Evolutionary conservation across 2,329 filamentous ascomycete species (phyloP).

Genomic region (Myriangium duriaei): DNA sequence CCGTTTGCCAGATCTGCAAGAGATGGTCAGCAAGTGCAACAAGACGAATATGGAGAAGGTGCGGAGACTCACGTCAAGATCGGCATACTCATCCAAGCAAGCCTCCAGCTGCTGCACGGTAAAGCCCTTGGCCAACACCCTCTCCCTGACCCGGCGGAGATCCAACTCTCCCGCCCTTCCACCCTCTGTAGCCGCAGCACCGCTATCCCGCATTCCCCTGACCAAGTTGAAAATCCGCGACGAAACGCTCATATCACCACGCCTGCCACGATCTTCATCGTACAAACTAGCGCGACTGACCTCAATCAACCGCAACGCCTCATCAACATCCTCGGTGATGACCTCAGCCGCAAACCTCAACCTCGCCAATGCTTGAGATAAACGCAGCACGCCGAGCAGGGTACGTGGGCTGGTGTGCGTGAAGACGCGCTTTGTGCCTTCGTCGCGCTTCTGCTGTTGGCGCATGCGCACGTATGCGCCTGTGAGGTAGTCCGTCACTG

Average conservation of each 20-base stretch:
- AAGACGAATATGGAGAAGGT: neutral
- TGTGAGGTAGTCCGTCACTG: slow-evolving; percentile 89
- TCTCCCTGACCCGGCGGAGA: slow-evolving; percentile 76
- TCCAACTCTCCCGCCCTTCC: slow-evolving; percentile 62
- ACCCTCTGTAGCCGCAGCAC: slow-evolving; percentile 65
- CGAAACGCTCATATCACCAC: slow-evolving; percentile 62
- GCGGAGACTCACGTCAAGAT: slow-evolving; percentile 75
- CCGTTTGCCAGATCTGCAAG: slow-evolving; percentile 41
- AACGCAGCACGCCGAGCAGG: slow-evolving; percentile 78
- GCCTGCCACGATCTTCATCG: slow-evolving; percentile 49
- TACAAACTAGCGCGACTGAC: slow-evolving; percentile 87
- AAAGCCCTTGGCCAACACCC: slow-evolving; percentile 91
- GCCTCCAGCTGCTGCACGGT: slow-evolving; percentile 84
- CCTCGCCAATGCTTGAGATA: slow-evolving; percentile 85
- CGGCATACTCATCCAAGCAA: slow-evolving; percentile 79
- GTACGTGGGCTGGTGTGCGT: slow-evolving; percentile 90
- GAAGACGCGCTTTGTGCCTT: slow-evolving; percentile 83
- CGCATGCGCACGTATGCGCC: slow-evolving; percentile 93
- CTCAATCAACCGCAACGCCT: slow-evolving; percentile 80
- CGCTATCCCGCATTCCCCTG: slow-evolving; percentile 72
- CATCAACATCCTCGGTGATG: slow-evolving; percentile 85
- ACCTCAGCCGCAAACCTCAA: slow-evolving; percentile 79
- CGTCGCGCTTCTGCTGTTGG: slow-evolving; percentile 80
- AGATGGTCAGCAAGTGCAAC: neutral
- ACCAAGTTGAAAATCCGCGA: slow-evolving; percentile 93